Conservation (phyloP, 257 asterid species). For the Forsythia viridissima region DNA sequence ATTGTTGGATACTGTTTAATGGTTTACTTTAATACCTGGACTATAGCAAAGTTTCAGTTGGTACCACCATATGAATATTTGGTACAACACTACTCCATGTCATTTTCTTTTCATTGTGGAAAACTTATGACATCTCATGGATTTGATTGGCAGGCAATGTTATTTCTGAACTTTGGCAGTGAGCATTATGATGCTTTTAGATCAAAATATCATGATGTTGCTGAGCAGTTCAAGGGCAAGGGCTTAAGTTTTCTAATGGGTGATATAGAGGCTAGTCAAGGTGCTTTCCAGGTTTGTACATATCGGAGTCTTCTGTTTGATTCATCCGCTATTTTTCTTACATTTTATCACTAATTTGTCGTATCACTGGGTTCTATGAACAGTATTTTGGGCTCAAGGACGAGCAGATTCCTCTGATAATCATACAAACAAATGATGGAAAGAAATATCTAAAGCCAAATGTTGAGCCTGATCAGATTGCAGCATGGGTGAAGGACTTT, state of each 20-base stretch:
- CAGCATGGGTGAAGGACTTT: constrained; percentile 75
- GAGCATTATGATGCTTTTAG: constrained; percentile 66
- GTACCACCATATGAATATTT: background rate
- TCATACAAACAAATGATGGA: constrained; percentile 70
- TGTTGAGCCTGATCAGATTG: constrained; percentile 74
- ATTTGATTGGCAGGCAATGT: constrained; percentile 69
- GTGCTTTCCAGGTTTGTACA: constrained; percentile 86
- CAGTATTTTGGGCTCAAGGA: constrained; percentile 91
- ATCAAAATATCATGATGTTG: constrained; percentile 71
- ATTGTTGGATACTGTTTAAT: too few species aligned
- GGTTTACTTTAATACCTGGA: background rate
- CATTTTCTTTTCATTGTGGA: background rate
- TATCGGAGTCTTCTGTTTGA: constrained; percentile 7
- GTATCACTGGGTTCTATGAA: constrained; percentile 19
- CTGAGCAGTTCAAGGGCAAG: constrained; percentile 67
- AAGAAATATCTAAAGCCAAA: constrained; percentile 71
- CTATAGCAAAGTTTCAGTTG: background rate
- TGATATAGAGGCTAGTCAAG: constrained; percentile 80
- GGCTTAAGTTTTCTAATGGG: constrained; percentile 74
- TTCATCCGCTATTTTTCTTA: constrained; percentile 14
- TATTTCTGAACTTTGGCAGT: constrained; percentile 62
- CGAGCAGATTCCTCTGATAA: constrained; percentile 77
- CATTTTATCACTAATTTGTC: constrained; percentile 15
- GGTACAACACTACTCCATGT: background rate
- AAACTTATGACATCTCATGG: background rate